A percentile compares a stretch with the other conserved stretches of the same genome.
Evolutionary conservation across 2,329 filamentous ascomycete genomes (phyloP).

Genomic region (Fusarium fracticaudum): DNA sequence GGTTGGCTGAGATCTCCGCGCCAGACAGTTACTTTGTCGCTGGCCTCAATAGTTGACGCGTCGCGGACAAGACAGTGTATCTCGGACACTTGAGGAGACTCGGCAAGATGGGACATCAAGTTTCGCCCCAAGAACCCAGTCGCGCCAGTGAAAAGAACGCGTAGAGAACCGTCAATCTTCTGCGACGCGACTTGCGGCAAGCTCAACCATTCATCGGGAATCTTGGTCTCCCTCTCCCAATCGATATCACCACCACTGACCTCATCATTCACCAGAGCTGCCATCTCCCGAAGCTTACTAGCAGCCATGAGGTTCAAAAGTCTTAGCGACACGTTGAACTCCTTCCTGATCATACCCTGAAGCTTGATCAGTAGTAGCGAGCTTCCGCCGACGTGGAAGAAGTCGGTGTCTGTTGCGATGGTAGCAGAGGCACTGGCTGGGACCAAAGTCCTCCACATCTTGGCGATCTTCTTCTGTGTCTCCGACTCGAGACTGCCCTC

Average conservation of each 20-base stretch:
- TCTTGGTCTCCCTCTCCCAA: slow-evolving; percentile 3
- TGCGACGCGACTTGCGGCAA: neutral
- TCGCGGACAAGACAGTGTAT: slow-evolving; percentile 57
- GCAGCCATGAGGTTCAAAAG: slow-evolving; percentile 51
- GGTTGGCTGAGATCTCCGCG: slow-evolving; percentile 49
- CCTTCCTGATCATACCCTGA: neutral
- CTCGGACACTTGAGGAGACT: slow-evolving; percentile 43
- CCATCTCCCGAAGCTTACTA: slow-evolving; percentile 53
- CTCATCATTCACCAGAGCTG: slow-evolving; percentile 20
- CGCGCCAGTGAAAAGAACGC: slow-evolving; percentile 29
- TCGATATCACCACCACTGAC: neutral
- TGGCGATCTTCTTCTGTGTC: neutral
- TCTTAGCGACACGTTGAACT: slow-evolving; percentile 44
- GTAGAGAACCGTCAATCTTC: neutral
- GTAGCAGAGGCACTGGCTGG: neutral
- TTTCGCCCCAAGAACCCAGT: slow-evolving; percentile 29
- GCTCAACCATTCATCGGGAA: neutral
- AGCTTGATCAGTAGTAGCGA: slow-evolving; percentile 1
- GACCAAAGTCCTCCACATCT: neutral
- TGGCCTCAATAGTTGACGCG: neutral
- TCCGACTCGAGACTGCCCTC: neutral
- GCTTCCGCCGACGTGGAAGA: slow-evolving; percentile 7
- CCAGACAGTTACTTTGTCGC: slow-evolving; percentile 47
- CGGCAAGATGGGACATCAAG: slow-evolving; percentile 50
- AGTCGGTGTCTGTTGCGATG: neutral